A percentile compares a stretch with the other conserved stretches of the same genome.
phyloP scores from a whole-genome alignment of 768 basidiomycete genomes.

The Rhizopogon roseolus region DNA sequence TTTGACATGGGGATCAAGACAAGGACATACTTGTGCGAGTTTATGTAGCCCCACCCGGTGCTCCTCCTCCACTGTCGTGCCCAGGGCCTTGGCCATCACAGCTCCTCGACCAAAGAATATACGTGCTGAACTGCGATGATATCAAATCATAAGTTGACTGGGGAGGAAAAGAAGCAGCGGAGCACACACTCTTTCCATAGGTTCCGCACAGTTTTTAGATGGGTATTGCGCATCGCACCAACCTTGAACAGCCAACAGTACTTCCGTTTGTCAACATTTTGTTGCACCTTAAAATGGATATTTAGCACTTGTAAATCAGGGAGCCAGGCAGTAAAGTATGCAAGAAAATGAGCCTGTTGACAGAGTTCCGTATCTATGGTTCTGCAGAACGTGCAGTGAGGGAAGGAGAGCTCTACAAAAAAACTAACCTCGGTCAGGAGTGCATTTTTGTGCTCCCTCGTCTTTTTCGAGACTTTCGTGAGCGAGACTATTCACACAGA shows the following conservation, averaged over 20 bases:
- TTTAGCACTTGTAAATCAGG: background rate
- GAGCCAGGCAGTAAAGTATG: background rate
- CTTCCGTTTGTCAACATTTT: conserved; percentile 82
- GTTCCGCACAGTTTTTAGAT: conserved; percentile 88
- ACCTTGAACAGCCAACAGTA: conserved; percentile 97
- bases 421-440: conserved; percentile 70
- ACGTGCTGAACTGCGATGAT: conserved; percentile 63
- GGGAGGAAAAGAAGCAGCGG: background rate
- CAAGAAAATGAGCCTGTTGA: background rate
- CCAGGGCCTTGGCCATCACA: conserved; percentile 96
- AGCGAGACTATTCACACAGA: conserved; percentile 62
- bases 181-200: conserved; percentile 84
- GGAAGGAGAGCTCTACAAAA: background rate
- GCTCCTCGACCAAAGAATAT: conserved; percentile 84
- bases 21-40: conserved; percentile 62
- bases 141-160: conserved; percentile 5
- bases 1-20: background rate
- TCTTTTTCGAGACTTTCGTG: conserved; percentile 93
- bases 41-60: conserved; percentile 72
- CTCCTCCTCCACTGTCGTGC: conserved; percentile 83
- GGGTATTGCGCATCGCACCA: conserved; percentile 92
- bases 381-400: background rate
- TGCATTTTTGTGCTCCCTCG: conserved; percentile 82
- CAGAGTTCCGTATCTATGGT: too few species aligned
- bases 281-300: conserved; percentile 56